Evolutionary conservation across 1,139 yeast species (phyloP).

Genomic region (Blastobotrys raffinosifermentans): DNA sequence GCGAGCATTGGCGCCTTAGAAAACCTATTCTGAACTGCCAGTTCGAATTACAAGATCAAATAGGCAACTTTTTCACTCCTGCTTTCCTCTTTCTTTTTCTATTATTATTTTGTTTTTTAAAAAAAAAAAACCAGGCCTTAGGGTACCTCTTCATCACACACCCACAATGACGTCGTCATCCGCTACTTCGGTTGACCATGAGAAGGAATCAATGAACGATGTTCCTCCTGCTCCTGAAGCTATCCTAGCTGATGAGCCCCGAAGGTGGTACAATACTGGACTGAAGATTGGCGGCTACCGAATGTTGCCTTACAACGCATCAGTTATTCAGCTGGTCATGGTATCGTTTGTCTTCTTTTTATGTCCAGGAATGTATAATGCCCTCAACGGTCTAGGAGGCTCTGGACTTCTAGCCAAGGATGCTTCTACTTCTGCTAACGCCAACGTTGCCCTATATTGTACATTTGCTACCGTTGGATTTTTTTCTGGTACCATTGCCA

Average conservation of each 20-base stretch:
- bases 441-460: constrained; percentile 49
- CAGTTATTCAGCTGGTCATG: constrained; percentile 25
- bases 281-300: constrained; percentile 13
- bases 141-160: no score
- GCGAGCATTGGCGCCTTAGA: no score
- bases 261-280: constrained; percentile 20
- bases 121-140: no score
- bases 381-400: constrained; percentile 50
- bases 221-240: no score
- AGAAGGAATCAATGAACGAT: no score
- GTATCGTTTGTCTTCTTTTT: constrained; percentile 29
- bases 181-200: no score
- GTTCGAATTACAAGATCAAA: no score
- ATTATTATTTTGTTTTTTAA: no score
- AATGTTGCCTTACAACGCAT: constrained; percentile 19
- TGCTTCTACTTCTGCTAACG: constrained; percentile 44
- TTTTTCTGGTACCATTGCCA: constrained; percentile 55
- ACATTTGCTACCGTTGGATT: constrained; percentile 51
- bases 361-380: constrained; percentile 48
- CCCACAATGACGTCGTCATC: no score
- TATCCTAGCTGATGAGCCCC: constrained; percentile 4
- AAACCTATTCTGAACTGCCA: no score
- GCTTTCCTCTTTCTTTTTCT: no score
- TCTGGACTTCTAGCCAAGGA: constrained; percentile 33
- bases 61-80: no score